Conservation (phyloP, 768 basidiomycete genomes). For the Asterophora parasitica region DNA sequence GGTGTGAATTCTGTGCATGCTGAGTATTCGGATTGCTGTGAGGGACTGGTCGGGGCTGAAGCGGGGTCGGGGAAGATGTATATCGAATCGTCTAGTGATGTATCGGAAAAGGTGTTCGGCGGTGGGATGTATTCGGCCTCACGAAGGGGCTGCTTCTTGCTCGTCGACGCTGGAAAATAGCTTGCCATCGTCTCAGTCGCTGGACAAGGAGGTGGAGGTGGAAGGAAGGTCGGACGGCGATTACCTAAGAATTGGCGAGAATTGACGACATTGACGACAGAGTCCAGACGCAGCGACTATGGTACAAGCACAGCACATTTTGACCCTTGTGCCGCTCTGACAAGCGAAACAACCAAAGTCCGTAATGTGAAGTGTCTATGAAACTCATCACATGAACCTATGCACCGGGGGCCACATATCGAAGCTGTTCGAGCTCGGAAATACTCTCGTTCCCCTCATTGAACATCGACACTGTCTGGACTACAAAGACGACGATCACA, state of each 20-base stretch:
- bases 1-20: conserved; percentile 3
- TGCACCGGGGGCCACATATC: conserved; percentile 52
- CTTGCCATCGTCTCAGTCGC: neutral
- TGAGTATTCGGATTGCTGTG: conserved; percentile 14
- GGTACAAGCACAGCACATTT: too few relatives aligned
- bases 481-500: conserved; percentile 35
- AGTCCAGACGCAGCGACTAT: too few relatives aligned
- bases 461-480: conserved; percentile 42
- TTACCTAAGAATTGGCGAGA: neutral
- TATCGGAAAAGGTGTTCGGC: neutral
- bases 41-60: conserved; percentile 17
- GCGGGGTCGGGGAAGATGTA: conserved; percentile 21
- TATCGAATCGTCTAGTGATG: conserved; percentile 4
- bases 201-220: too few relatives aligned
- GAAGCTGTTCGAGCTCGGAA: conserved; percentile 45
- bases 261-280: too few relatives aligned
- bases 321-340: too few relatives aligned
- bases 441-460: conserved; percentile 42
- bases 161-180: conserved; percentile 10
- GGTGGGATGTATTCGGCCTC: conserved; percentile 32
- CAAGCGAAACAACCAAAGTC: neutral
- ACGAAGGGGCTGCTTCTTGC: conserved; percentile 64
- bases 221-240: neutral
- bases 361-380: too few relatives aligned
- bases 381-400: neutral